Percentiles rank a stretch among this genome's conserved stretches.
Conservation (phyloP, 2,329 filamentous ascomycete genomes). For the Penicillium sp. region DNA sequence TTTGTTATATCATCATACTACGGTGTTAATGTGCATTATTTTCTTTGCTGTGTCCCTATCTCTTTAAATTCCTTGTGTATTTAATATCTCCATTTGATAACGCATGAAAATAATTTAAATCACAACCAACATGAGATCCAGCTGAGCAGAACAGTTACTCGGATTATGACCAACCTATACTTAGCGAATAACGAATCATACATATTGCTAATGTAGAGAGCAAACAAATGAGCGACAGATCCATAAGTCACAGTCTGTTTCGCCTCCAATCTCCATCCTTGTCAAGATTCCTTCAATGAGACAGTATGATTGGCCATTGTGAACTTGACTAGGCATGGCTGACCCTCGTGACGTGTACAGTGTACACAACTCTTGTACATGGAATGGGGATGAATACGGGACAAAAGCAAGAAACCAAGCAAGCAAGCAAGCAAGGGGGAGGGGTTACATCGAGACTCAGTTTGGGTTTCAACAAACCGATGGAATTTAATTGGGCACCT, state of each 20-base stretch:
- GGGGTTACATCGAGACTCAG: slow-evolving; percentile 1
- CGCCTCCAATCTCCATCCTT: background rate
- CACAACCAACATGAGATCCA: background rate
- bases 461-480: background rate
- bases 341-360: slow-evolving; percentile 9
- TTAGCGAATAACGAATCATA: background rate
- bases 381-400: background rate
- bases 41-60: background rate
- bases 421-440: slow-evolving; percentile 2
- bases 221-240: background rate
- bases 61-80: background rate
- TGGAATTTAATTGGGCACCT: background rate
- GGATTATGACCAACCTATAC: background rate
- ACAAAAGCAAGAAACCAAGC: background rate
- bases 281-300: background rate
- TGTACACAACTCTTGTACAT: background rate
- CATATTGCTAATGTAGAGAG: background rate
- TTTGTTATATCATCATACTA: background rate
- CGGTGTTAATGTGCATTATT: background rate
- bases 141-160: background rate
- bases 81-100: slow-evolving; percentile 3
- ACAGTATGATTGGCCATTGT: background rate
- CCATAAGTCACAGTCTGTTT: background rate
- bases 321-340: background rate
- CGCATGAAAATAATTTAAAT: background rate